Evolutionary conservation across 1,284 basidiomycete species (phyloP).

Genomic region (Ganoderma sinense): DNA sequence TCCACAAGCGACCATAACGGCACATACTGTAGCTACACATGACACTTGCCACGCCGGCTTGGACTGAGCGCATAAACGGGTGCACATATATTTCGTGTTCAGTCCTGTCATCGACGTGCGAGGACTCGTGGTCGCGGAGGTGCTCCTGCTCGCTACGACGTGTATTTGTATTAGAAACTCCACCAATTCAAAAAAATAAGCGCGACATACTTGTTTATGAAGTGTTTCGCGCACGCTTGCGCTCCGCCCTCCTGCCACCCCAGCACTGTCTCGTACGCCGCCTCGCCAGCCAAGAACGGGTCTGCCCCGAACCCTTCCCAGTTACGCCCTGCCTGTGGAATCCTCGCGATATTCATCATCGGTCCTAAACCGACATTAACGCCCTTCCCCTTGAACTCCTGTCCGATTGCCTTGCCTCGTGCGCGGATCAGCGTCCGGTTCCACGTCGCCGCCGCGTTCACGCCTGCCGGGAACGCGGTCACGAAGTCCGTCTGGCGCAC

Average conservation of each 20-base stretch:
- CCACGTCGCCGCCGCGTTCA: constrained; percentile 67
- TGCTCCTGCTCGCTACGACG: constrained; percentile 78
- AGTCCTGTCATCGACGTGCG: constrained; percentile 82
- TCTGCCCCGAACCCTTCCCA: constrained; percentile 89
- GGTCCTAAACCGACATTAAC: constrained; percentile 74
- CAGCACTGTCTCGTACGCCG: constrained; percentile 76
- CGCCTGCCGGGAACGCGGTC: constrained; percentile 66
- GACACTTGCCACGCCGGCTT: constrained; percentile 77
- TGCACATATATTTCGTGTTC: constrained; percentile 78
- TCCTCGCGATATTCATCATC: constrained; percentile 77
- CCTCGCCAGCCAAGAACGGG: constrained; percentile 78
- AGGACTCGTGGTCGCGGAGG: constrained; percentile 57
- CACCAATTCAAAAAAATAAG: no score
- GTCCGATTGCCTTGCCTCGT: constrained; percentile 79
- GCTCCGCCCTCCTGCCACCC: constrained; percentile 81
- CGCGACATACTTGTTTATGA: constrained; percentile 65
- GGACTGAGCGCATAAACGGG: constrained; percentile 76
- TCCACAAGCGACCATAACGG: background rate
- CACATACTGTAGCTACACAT: constrained; percentile 79
- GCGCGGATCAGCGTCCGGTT: constrained; percentile 73
- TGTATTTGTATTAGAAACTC: background rate
- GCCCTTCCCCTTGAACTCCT: constrained; percentile 83
- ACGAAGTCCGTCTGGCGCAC: constrained; percentile 57
- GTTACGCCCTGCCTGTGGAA: constrained; percentile 75
- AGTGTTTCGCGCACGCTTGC: constrained; percentile 83